phyloP scores from a whole-genome alignment of 1,284 basidiomycete genomes.

The Papiliotrema flavescens region DNA sequence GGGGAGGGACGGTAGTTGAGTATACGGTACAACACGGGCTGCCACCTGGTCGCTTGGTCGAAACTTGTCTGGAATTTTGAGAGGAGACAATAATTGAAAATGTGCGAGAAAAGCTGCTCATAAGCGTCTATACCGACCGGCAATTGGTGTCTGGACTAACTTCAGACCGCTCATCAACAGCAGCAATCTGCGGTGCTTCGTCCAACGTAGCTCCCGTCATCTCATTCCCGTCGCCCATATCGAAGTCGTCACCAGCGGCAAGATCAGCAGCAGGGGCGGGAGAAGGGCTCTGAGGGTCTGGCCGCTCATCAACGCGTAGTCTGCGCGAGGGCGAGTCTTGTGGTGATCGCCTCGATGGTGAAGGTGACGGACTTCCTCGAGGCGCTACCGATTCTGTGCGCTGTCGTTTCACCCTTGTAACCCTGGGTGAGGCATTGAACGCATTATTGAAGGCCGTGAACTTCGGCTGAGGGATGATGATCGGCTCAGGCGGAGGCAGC shows the following conservation, averaged over 20 bases:
- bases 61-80: slow-evolving; percentile 15
- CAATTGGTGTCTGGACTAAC: not conserved
- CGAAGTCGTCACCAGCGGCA: not conserved
- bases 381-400: slow-evolving; percentile 26
- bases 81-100: slow-evolving; percentile 26
- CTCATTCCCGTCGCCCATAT: not conserved
- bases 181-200: not conserved
- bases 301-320: not conserved
- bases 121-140: not conserved
- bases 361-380: slow-evolving; percentile 3
- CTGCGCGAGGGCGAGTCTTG: not conserved
- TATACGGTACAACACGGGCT: slow-evolving; percentile 31
- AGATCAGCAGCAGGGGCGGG: too few relatives aligned
- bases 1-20: slow-evolving; percentile 18
- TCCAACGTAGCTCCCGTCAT: too few relatives aligned
- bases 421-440: slow-evolving; percentile 23
- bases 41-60: not conserved
- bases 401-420: slow-evolving; percentile 25
- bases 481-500: slow-evolving; percentile 11
- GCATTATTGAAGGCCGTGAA: slow-evolving; percentile 37
- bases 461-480: slow-evolving; percentile 7
- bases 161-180: not conserved
- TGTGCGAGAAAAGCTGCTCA: slow-evolving; percentile 32
- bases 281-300: not conserved
- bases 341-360: not conserved